Base-by-base conservation (phyloP, 768 basidiomycete species). In the Pulveroboletus sp. region DNA sequence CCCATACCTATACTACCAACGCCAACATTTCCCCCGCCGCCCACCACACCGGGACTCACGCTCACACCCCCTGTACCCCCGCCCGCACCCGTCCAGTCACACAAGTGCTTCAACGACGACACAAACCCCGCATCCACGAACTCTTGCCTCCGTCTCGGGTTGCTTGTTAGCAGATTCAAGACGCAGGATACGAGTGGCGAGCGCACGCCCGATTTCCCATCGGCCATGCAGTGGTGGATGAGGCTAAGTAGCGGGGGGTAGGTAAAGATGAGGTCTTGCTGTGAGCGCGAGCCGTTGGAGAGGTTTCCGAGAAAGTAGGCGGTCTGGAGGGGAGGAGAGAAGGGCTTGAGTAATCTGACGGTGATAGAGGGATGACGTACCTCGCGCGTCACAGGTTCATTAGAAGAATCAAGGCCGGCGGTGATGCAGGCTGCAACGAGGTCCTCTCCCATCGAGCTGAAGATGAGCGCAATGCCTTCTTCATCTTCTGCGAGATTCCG, bases 401-500 rank as follows among this genome's bases (percentile, higher is more conserved):
- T 75, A 1, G 72, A 61, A 0, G 77, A 78, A 17, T 72, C 73
- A 43, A 90, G 66, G 3, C 79, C 78, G 0, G 59, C 45, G 0
- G 75, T 72, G 11, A 90, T 62, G 35, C 68, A 70, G 7, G 63
- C 63, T 7, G 84, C 69, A 5, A 87, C 57, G 7, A 64, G 59
- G 1, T 75, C 73, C 2, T 66, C 63, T 0, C 78, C 77, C 12
- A 90, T 63, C 23, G 78, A 79, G 14, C 67, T 60, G 50, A 85
- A 80, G 16, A 88, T 67, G 52, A 87, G 69, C 16, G 76, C 72
- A 13, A 87, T 75, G n/a, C 85, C 84, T 5, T 78, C 74, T 50
- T 83, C 79, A 51, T 80, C 72, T 47, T 84, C 82, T 0, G 85
- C 78, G 3, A 90, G 63, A 60, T 92, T 89, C 7, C 81, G 75